Conservation (phyloP, 108 stramenopile genomes). For the Chaetoceros muelleri region DNA sequence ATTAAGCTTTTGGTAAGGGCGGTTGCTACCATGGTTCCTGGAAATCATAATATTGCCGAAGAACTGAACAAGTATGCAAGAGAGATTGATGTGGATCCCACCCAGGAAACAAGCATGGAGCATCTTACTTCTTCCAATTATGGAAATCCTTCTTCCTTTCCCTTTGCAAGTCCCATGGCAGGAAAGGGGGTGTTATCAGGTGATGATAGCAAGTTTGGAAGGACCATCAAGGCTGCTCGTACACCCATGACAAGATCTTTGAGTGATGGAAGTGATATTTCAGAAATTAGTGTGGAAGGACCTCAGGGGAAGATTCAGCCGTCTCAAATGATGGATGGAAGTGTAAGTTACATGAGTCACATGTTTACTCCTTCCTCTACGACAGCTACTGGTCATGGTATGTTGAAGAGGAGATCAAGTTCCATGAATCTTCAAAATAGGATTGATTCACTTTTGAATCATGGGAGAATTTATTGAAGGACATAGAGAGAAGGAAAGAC, state of each 20-base stretch:
- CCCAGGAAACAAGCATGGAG: neutral
- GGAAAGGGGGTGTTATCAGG: neutral
- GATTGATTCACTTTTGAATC: too few relatives aligned
- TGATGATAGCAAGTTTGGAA: constrained; percentile 1
- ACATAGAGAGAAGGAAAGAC: too few relatives aligned
- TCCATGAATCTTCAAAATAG: too few relatives aligned
- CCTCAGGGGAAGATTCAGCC: neutral
- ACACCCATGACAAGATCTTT: neutral
- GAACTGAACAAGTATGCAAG: constrained; percentile 9
- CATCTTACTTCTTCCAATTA: neutral
- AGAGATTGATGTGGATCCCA: neutral
- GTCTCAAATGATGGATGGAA: neutral
- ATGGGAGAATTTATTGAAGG: too few relatives aligned
- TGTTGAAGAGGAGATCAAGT: too few relatives aligned
- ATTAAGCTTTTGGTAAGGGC: constrained; percentile 26
- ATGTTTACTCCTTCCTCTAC: neutral
- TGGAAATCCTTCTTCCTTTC: constrained; percentile 6
- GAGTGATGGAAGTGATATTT: neutral
- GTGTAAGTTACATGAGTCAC: neutral
- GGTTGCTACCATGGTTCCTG: constrained; percentile 26
- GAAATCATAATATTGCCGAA: constrained; percentile 11
- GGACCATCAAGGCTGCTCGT: neutral
- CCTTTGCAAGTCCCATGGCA: constrained; percentile 2
- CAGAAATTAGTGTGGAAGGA: neutral
- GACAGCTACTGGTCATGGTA: too few relatives aligned